Evolutionary conservation across 1,139 yeast genomes (phyloP), one percentile per base, ranked within the genome.

Genomic region (Geotrichum aggregatum): DNA sequence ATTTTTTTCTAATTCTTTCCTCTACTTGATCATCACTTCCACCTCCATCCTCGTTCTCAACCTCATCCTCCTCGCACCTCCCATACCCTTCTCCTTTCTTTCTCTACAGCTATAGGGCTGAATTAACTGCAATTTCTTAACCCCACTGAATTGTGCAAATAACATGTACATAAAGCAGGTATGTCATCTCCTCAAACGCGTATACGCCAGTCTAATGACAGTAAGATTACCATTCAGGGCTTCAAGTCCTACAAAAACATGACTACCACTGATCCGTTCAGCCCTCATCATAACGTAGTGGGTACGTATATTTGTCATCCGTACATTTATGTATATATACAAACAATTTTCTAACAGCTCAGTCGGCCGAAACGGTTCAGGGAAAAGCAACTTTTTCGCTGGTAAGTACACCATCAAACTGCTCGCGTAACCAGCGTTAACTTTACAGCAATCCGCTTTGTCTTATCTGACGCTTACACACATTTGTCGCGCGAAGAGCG

Each of bases 341-440:
- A n/a, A n/a, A n/a, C n/a, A n/a, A n/a, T n/a, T 30, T 30, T 44
- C 40, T 50, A 21, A 44, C 24, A n/a, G n/a, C 10, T 28, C 26
- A 62, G 75, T 92, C 30, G 99, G 99, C 2, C 74, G 96, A 50
- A 92, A 92, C 68, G 99, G 99, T 14, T 86, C 96, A 6, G 99
- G 99, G 14, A 92, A 92, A 68, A 87, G 96, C 48, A 92, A 92
- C 68, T 87, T 94, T 71, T 92, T 92, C 68, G 92, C 96, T 16
- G 65, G 64, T 61, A 45, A 26, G 61, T 51, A 11, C 8, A 13
- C 13, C 35, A 26, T 13, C 36, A 11, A 22, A 18, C 24, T 30
- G 31, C 22, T 11, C 18, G 14, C 5, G 28, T 24, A 24, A 24
- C 5, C 28, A 24, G 11, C 33, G 40, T 50, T 46, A 47, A 54